phyloP scores from a whole-genome alignment of 768 basidiomycete species.

The Terana coerulea region DNA sequence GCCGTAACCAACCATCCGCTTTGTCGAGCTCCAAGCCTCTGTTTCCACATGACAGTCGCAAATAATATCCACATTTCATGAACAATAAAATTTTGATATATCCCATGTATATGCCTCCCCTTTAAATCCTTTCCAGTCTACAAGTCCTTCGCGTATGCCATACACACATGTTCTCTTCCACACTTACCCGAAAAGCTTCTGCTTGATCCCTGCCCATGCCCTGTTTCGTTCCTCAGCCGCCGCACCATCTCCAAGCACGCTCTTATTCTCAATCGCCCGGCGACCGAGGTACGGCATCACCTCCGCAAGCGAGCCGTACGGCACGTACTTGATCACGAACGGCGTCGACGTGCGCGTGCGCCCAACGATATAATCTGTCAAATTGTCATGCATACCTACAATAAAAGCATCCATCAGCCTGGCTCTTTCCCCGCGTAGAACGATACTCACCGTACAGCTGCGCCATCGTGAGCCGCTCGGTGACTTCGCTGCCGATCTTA shows the following conservation, averaged over 20 bases:
- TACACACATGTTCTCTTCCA: too few relatives aligned
- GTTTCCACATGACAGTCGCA: too few relatives aligned
- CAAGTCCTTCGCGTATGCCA: too few relatives aligned
- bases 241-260: conserved; percentile 69
- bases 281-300: conserved; percentile 90
- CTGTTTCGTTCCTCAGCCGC: conserved; percentile 59
- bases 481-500: conserved; percentile 47
- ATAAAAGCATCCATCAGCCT: neutral
- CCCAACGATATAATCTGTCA: conserved; percentile 67
- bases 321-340: conserved; percentile 80
- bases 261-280: conserved; percentile 92
- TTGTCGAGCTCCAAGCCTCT: too few relatives aligned
- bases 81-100: too few relatives aligned
- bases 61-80: too few relatives aligned
- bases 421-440: neutral
- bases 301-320: conserved; percentile 69
- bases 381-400: conserved; percentile 82
- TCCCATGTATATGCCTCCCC: too few relatives aligned
- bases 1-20: too few relatives aligned
- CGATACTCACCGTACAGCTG: conserved; percentile 73
- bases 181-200: conserved; percentile 28
- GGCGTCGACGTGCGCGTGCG: conserved; percentile 53
- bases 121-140: too few relatives aligned
- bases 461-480: conserved; percentile 67
- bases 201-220: conserved; percentile 52